Percentiles rank a stretch among this genome's conserved stretches.
Conservation (phyloP, 441 rosid genomes). For the Theobroma grandiflorum region DNA sequence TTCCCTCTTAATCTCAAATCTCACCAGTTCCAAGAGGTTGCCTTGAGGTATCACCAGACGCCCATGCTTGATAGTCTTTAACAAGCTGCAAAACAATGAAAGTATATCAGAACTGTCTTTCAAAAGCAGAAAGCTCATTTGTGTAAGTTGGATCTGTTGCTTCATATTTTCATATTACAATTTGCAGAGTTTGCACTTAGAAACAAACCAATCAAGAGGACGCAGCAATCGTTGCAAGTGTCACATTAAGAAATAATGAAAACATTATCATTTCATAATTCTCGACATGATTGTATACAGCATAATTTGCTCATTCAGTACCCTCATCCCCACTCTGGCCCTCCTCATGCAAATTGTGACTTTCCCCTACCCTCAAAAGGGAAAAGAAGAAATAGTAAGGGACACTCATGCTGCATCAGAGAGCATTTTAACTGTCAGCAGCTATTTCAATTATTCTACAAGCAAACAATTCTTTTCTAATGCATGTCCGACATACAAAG, state of each 20-base stretch:
- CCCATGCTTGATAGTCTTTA: constrained; percentile 94
- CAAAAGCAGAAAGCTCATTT: constrained; percentile 1
- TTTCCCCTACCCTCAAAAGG: too few species aligned
- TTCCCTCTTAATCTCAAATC: constrained; percentile 48
- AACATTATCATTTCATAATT: background rate
- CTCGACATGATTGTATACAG: background rate
- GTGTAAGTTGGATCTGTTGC: background rate
- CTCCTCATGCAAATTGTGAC: background rate
- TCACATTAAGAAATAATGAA: background rate
- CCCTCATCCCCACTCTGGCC: too few species aligned
- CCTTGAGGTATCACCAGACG: constrained; percentile 86
- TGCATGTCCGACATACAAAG: too few species aligned
- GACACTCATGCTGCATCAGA: background rate
- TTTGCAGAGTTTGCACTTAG: background rate
- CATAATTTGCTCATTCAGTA: background rate
- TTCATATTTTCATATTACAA: background rate
- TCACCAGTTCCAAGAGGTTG: constrained; percentile 94
- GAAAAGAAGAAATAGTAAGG: background rate
- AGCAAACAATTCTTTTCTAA: background rate
- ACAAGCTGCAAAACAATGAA: constrained; percentile 60
- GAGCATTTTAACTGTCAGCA: background rate
- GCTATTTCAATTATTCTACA: background rate
- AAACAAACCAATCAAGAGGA: background rate
- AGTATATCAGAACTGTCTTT: background rate
- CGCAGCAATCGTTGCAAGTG: background rate